A percentile compares a stretch with the other conserved stretches of the same genome.
Conservation (phyloP, 1,284 basidiomycete genomes). For the Ustilago loliicola region DNA sequence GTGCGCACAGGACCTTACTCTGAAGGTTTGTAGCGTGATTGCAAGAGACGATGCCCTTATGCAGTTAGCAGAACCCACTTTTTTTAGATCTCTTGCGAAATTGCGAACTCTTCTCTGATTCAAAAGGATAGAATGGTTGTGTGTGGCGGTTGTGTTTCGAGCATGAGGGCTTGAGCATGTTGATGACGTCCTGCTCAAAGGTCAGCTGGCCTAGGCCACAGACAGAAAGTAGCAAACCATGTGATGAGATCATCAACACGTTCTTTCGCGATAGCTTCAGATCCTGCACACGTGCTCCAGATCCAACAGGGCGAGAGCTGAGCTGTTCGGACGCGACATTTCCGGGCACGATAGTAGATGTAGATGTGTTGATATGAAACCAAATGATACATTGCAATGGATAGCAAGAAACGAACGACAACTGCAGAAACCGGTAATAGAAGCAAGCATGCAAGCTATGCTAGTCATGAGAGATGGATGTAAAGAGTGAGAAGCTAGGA, state of each 20-base stretch:
- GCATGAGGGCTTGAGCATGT: background rate
- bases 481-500: background rate
- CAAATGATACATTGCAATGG: slow-evolving; percentile 25
- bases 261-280: too few relatives aligned
- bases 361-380: background rate
- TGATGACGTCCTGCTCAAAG: background rate
- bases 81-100: slow-evolving; percentile 4
- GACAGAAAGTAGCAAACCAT: too few relatives aligned
- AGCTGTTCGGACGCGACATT: background rate
- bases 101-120: slow-evolving; percentile 2
- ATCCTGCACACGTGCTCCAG: too few relatives aligned
- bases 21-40: background rate
- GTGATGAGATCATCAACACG: too few relatives aligned
- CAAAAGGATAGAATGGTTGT: background rate
- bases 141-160: background rate
- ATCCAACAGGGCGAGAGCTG: too few relatives aligned
- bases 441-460: background rate
- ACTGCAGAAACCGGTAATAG: background rate
- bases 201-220: too few relatives aligned
- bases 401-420: slow-evolving; percentile 8
- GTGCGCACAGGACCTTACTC: background rate
- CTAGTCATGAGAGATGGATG: background rate
- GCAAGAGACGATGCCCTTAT: background rate
- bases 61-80: background rate
- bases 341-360: background rate